Evolutionary conservation across 2,329 filamentous ascomycete species (phyloP), one percentile per base, ranked within the genome.

Genomic region (Berkeleyomyces rouxiae): DNA sequence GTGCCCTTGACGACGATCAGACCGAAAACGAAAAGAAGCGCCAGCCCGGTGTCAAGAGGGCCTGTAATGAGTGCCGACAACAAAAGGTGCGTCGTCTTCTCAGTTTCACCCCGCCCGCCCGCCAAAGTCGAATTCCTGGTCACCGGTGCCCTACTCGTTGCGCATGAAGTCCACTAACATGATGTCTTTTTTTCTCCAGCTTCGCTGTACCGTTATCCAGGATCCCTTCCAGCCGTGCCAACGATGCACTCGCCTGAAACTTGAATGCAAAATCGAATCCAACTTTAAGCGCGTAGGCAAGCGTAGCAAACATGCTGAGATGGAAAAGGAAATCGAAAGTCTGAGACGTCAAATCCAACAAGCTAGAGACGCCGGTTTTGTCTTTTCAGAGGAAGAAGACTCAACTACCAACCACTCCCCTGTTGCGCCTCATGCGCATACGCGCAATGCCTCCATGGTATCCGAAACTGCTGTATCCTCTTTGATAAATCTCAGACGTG

Each of bases 241-340:
- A 61, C 81, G 88, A 63, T 93, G 88, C 75, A 82, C 82, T 71
- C 87, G 89, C 69, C 81, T 91, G 70, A 88, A 87, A 73, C 83
- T 92, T 65, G 82, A 85, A 66, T 93, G 88, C 78, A 88, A 89
- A 72, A 92, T 93, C 72, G 87, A 92, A 72, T 88, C 86, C 69
- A 90, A 90, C 73, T 92, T 92, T 75, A 91, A 90, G 78, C 84
- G 88, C 68, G 78, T 91, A 16, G 86, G 88, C 66, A 93, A 93
- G 76, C 82, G 88, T 49, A 87, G 83, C 67, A 87, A 88, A 71
- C 87, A 92, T 73, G 87, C 87, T 69, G 88, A 91, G 74, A 91
- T 91, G 87, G 87, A 90, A 71, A 87, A 84, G 74, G 86, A 91
- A 72, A 88, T 91, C 69, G 86, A 88, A 64, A 82, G 78, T 66